phyloP scores from a whole-genome alignment of 2,329 filamentous ascomycete species.

The Fusarium odoratissimum region DNA sequence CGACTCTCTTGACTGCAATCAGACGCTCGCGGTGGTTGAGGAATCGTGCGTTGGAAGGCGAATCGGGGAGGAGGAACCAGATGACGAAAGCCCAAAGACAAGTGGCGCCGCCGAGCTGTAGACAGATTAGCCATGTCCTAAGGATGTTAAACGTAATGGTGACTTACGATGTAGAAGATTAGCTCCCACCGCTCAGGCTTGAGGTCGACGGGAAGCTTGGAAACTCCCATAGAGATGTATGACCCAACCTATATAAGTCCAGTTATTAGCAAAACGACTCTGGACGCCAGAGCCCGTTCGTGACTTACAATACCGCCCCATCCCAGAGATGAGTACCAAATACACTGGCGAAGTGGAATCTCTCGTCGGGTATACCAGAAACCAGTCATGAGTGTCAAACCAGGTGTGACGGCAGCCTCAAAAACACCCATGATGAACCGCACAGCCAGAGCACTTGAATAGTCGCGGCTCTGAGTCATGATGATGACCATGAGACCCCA shows the following conservation, averaged over 20 bases:
- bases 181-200: constrained; percentile 8
- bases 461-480: constrained; percentile 13
- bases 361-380: constrained; percentile 13
- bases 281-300: accelerated
- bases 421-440: constrained; percentile 11
- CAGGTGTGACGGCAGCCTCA: constrained; percentile 2
- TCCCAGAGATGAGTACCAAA: constrained; percentile 7
- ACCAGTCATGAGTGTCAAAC: constrained; percentile 2
- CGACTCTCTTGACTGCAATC: constrained; percentile 8
- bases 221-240: constrained; percentile 6
- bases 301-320: neutral
- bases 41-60: constrained; percentile 1
- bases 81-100: constrained; percentile 12
- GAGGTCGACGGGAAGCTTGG: constrained; percentile 3
- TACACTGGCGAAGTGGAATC: constrained; percentile 11
- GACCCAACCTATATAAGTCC: neutral
- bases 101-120: neutral
- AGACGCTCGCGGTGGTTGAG: constrained; percentile 7
- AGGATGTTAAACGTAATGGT: accelerated
- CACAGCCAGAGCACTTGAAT: constrained; percentile 7
- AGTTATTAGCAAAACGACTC: neutral
- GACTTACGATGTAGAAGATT: constrained; percentile 1
- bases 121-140: neutral
- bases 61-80: constrained; percentile 11
- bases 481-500: constrained; percentile 4